phyloP scores from a whole-genome alignment of 2,329 filamentous ascomycete genomes.

The Colletotrichum lentis region DNA sequence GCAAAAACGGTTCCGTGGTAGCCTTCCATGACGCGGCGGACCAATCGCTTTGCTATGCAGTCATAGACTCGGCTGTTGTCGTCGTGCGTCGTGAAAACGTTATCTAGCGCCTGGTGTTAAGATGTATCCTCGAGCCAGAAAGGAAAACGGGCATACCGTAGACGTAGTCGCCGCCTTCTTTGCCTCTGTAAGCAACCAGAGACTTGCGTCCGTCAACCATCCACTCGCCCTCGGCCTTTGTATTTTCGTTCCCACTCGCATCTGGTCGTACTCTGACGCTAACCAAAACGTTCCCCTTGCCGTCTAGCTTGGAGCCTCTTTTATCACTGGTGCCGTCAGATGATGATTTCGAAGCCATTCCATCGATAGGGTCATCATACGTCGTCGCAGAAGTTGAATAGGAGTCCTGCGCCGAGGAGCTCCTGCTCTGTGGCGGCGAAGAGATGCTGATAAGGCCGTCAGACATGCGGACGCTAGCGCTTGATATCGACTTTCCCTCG shows the following conservation, averaged over 20 bases:
- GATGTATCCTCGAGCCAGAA: not conserved
- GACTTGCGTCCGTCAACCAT: constrained; percentile 86
- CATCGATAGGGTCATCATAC: constrained; percentile 80
- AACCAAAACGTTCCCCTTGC: constrained; percentile 93
- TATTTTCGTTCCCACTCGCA: constrained; percentile 66
- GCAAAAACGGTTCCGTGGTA: constrained; percentile 98
- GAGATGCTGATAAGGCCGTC: constrained; percentile 79
- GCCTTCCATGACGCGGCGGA: constrained; percentile 97
- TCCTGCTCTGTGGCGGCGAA: constrained; percentile 87
- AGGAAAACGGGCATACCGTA: constrained; percentile 69
- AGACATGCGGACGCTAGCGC: constrained; percentile 69
- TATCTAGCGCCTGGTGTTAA: constrained; percentile 67
- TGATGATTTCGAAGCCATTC: constrained; percentile 47
- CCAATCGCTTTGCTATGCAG: constrained; percentile 88
- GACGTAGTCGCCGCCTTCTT: constrained; percentile 89
- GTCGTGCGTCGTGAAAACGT: constrained; percentile 93
- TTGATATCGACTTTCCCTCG: constrained; percentile 76
- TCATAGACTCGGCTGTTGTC: constrained; percentile 97
- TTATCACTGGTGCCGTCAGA: constrained; percentile 50
- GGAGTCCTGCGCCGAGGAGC: constrained; percentile 90
- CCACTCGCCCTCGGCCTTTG: constrained; percentile 81
- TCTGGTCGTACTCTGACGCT: constrained; percentile 94
- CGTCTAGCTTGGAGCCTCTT: constrained; percentile 67
- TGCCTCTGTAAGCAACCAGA: constrained; percentile 82
- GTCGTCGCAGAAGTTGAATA: constrained; percentile 91